Percentiles rank a stretch among this genome's conserved stretches.
Conservation (phyloP, 768 basidiomycete genomes). For the Leccinellum luteum region DNA sequence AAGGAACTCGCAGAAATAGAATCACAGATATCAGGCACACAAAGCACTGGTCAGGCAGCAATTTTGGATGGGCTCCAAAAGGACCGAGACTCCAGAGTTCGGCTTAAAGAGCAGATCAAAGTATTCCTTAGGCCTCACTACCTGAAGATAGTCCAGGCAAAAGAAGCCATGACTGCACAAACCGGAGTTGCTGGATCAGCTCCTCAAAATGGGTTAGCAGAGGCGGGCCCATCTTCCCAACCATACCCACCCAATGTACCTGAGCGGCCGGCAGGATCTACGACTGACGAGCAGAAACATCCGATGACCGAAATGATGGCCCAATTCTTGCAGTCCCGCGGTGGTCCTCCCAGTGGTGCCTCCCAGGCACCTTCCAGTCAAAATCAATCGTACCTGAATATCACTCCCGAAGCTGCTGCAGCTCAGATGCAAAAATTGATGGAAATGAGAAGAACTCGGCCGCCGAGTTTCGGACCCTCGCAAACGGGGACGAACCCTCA, state of each 20-base stretch:
- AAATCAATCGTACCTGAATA: background rate
- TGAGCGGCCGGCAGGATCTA: constrained; percentile 3
- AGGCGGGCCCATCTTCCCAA: constrained; percentile 13
- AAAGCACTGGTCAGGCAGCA: constrained; percentile 17
- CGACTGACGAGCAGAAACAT: constrained; percentile 21
- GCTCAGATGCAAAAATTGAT: constrained; percentile 49
- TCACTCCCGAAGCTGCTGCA: constrained; percentile 23
- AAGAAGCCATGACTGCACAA: constrained; percentile 9
- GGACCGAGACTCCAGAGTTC: constrained; percentile 3
- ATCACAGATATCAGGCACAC: constrained; percentile 9
- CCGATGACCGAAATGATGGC: constrained; percentile 26
- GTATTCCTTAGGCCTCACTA: constrained; percentile 12
- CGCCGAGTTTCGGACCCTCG: constrained; percentile 19
- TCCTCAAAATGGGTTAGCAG: constrained; percentile 3
- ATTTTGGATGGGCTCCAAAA: constrained; percentile 14
- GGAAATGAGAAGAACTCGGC: constrained; percentile 41
- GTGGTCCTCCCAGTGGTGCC: constrained; percentile 3
- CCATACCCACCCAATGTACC: constrained; percentile 5
- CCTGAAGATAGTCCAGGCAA: constrained; percentile 11
- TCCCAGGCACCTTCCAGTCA: constrained; percentile 18
- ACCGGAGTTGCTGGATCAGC: background rate
- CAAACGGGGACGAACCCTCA: constrained; percentile 19
- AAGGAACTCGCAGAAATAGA: constrained; percentile 15
- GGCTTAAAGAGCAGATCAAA: constrained; percentile 12
- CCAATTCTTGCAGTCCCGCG: constrained; percentile 30